Percentiles rank a stretch among this genome's conserved stretches.
These are phyloP conservation scores for Ganoderma meredithae DNA, from an alignment of 1,284 basidiomycete species.

Conservation along the genomic window DNA sequence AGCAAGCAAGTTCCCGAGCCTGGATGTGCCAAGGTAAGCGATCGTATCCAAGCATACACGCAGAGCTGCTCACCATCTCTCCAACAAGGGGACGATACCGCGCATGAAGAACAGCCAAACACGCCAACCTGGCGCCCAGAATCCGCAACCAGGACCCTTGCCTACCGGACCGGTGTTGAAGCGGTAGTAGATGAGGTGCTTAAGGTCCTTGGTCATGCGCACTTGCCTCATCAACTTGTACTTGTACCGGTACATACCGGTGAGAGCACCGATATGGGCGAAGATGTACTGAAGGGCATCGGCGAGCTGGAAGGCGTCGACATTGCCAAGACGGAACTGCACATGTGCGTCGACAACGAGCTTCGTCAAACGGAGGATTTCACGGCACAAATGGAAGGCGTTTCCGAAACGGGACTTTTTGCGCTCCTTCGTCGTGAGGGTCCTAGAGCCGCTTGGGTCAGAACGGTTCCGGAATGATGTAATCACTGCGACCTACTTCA, in stretches of 20 bases:
- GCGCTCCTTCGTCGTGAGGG: conserved; percentile 98
- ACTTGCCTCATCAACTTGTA: conserved; percentile 99
- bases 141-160: conserved; percentile 98
- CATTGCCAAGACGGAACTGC: conserved; percentile 97
- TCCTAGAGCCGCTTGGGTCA: conserved; percentile 56
- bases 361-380: conserved; percentile 97
- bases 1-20: conserved; percentile 96
- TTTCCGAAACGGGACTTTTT: conserved; percentile 99
- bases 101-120: conserved; percentile 99
- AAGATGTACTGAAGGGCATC: conserved; percentile 99
- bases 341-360: conserved; percentile 99
- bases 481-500: conserved; percentile 66
- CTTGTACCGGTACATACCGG: conserved; percentile 99
- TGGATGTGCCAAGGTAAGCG: conserved; percentile 32
- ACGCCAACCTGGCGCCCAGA: conserved; percentile 99
- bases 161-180: conserved; percentile 99
- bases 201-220: conserved; percentile 98
- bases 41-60: neutral
- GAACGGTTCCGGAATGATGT: neutral
- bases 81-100: conserved; percentile 96
- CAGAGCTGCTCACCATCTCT: conserved; percentile 74
- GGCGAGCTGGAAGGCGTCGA: conserved; percentile 99
- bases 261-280: conserved; percentile 96
- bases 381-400: conserved; percentile 97
- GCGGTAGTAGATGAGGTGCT: conserved; percentile 97